Conservation (phyloP, 352 stramenopile species). For the Nothophytophthora sp. region DNA sequence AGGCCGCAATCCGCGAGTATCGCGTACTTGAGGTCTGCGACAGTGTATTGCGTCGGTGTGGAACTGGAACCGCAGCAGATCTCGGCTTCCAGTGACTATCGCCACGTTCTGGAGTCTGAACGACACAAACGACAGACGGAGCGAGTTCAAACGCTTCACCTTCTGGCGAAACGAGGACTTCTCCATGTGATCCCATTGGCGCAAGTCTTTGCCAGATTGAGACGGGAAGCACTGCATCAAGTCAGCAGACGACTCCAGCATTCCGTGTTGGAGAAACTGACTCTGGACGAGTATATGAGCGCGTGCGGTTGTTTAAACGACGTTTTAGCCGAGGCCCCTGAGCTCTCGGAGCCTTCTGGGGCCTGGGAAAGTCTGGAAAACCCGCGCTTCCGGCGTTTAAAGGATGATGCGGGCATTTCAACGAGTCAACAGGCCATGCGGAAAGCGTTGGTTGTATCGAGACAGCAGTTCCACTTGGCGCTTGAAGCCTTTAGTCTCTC, state of each 20-base stretch:
- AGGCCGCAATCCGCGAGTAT: slow-evolving; percentile 58
- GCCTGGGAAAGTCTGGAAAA: too few species aligned
- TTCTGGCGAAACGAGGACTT: slow-evolving; percentile 26
- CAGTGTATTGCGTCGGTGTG: slow-evolving; percentile 50
- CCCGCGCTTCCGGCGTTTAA: too few species aligned
- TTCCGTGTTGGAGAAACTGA: slow-evolving; percentile 47
- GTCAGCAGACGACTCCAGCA: slow-evolving; percentile 39
- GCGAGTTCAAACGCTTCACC: slow-evolving; percentile 24
- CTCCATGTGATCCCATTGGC: slow-evolving; percentile 38
- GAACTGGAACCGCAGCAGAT: slow-evolving; percentile 3
- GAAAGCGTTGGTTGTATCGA: slow-evolving; percentile 41
- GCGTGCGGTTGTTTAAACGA: slow-evolving; percentile 38
- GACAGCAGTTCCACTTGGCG: slow-evolving; percentile 60
- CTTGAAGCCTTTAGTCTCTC: slow-evolving; percentile 53
- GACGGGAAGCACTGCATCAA: slow-evolving; percentile 55
- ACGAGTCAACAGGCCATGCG: slow-evolving; percentile 16
- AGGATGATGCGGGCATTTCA: background rate
- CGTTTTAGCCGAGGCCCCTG: background rate
- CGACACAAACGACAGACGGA: slow-evolving; percentile 30
- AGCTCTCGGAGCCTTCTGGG: too few species aligned
- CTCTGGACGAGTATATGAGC: slow-evolving; percentile 65
- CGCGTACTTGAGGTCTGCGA: slow-evolving; percentile 51
- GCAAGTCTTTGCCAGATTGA: slow-evolving; percentile 56
- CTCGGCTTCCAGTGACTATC: slow-evolving; percentile 26
- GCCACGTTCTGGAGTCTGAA: slow-evolving; percentile 40